phyloP scores from a whole-genome alignment of 2,329 filamentous ascomycete species.

The Chrysosphaeria jannelii region DNA sequence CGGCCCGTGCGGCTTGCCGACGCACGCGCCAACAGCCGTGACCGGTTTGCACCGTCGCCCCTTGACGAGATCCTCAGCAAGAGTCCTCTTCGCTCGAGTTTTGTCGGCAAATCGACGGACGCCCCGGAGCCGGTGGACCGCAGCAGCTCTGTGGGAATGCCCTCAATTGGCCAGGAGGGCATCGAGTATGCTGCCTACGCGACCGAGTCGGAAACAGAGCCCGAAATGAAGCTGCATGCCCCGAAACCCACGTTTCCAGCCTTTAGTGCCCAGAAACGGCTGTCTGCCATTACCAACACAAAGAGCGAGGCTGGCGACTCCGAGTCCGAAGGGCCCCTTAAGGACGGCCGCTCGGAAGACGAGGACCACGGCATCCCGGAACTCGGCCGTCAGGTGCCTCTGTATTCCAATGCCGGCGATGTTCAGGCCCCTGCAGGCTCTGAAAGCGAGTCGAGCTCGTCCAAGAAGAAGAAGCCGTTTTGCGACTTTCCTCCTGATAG shows the following conservation, averaged over 20 bases:
- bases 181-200: constrained; percentile 44
- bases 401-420: constrained; percentile 77
- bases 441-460: constrained; percentile 8
- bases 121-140: constrained; percentile 19
- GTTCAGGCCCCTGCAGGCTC: constrained; percentile 61
- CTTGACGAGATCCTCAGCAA: constrained; percentile 29
- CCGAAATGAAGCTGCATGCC: constrained; percentile 63
- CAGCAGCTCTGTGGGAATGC: constrained; percentile 50
- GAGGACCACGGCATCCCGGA: constrained; percentile 77
- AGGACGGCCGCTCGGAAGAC: constrained; percentile 39
- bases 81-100: constrained; percentile 11
- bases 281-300: constrained; percentile 62
- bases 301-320: constrained; percentile 66
- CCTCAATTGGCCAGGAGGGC: constrained; percentile 69
- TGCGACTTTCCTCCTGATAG: constrained; percentile 50
- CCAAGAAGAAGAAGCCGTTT: constrained; percentile 34
- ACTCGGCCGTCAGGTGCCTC: constrained; percentile 74
- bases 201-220: constrained; percentile 34
- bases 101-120: too few relatives aligned
- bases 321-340: constrained; percentile 49
- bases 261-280: constrained; percentile 54
- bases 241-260: constrained; percentile 65
- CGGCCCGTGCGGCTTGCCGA: constrained; percentile 38
- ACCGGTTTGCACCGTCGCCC: constrained; percentile 61
- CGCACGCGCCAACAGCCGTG: constrained; percentile 43